Evolutionary conservation across 2,329 filamentous ascomycete genomes (phyloP).

Genomic region (Graphilbum ipis-grandicollis): DNA sequence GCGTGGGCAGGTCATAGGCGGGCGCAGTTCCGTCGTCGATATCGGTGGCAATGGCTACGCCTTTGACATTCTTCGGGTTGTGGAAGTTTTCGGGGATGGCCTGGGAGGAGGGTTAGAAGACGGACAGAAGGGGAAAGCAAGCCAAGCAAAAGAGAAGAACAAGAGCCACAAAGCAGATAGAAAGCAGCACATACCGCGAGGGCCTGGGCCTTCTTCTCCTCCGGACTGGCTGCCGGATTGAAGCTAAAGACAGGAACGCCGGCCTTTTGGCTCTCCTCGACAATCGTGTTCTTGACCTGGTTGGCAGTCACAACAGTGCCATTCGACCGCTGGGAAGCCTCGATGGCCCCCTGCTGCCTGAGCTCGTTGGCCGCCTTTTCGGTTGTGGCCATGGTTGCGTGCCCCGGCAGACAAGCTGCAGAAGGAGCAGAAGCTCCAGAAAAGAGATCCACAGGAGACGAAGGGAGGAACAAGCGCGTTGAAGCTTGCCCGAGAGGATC

Average conservation of each 20-base stretch:
- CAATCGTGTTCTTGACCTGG: slow-evolving; percentile 52
- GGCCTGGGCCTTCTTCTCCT: slow-evolving; percentile 70
- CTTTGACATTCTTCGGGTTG: slow-evolving; percentile 38
- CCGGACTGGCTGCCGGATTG: slow-evolving; percentile 65
- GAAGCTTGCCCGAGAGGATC: background rate
- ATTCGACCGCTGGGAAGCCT: slow-evolving; percentile 57
- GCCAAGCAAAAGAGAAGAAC: background rate
- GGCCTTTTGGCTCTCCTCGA: slow-evolving; percentile 61
- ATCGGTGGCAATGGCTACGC: slow-evolving; percentile 60
- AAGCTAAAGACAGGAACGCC: slow-evolving; percentile 73
- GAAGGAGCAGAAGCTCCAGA: background rate
- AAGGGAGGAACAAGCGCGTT: background rate
- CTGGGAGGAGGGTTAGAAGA: slow-evolving; percentile 19
- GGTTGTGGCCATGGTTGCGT: slow-evolving; percentile 14
- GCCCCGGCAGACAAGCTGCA: background rate
- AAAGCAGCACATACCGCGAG: slow-evolving; percentile 42
- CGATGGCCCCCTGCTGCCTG: slow-evolving; percentile 65
- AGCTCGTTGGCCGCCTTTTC: slow-evolving; percentile 34
- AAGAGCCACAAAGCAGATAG: background rate
- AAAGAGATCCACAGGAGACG: background rate
- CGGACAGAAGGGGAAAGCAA: background rate
- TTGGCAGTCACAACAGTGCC: slow-evolving; percentile 42
- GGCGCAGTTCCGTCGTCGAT: slow-evolving; percentile 52
- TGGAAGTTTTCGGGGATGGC: slow-evolving; percentile 47
- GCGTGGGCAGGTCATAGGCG: slow-evolving; percentile 60